A percentile compares a stretch with the other conserved stretches of the same genome.
These are phyloP conservation scores for Colletotrichum falcatum DNA, from an alignment of 2,329 filamentous ascomycete species.

Conservation along the genomic window DNA sequence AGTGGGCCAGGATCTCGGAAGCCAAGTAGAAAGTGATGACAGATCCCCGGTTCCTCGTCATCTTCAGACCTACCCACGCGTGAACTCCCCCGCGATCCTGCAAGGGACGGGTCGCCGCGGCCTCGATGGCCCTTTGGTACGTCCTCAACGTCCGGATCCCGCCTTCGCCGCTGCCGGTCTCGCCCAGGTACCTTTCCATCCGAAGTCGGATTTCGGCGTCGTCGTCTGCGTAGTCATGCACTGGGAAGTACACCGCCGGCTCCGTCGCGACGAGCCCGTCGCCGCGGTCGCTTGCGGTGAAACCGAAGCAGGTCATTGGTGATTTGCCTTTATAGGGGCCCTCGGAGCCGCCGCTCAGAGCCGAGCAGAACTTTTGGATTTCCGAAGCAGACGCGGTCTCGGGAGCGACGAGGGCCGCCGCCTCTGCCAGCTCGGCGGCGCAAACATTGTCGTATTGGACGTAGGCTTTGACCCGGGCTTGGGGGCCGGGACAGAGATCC, in stretches of 20 bases:
- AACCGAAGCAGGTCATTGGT: background rate
- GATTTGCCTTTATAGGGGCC: background rate
- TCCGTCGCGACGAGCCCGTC: background rate
- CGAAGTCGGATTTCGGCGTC: background rate
- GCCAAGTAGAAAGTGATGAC: too few species aligned
- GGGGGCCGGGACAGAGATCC: background rate
- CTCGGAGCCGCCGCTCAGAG: background rate
- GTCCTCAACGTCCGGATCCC: too few species aligned
- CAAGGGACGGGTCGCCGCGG: too few species aligned
- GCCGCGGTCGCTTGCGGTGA: background rate
- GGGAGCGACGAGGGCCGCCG: background rate
- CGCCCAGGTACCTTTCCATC: background rate
- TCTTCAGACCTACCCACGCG: too few species aligned
- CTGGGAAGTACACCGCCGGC: background rate
- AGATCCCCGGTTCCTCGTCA: too few species aligned
- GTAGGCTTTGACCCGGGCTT: background rate
- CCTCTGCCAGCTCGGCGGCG: background rate
- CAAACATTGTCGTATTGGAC: background rate
- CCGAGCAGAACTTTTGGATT: background rate
- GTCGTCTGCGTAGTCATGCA: background rate
- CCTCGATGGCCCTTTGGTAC: too few species aligned
- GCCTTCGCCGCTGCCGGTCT: too few species aligned
- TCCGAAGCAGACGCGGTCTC: background rate
- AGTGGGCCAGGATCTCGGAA: too few species aligned
- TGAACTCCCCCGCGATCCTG: too few species aligned